Percentiles rank a stretch among this genome's conserved stretches.
Evolutionary conservation across 2,329 filamentous ascomycete species (phyloP).

Genomic region (Sporothrix dimorphospora): DNA sequence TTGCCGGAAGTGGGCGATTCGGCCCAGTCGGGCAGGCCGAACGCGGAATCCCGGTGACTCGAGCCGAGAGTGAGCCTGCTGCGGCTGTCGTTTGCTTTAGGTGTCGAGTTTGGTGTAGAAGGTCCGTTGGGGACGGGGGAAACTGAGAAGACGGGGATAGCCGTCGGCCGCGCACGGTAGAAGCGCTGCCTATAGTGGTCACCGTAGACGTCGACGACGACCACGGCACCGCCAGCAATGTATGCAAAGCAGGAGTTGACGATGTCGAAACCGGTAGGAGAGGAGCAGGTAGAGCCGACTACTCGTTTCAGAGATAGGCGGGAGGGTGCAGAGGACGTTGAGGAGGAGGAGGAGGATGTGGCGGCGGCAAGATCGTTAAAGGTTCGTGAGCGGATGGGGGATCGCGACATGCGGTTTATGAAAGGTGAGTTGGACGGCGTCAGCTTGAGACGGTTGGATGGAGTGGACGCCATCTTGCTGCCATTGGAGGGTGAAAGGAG

Average conservation of each 20-base stretch:
- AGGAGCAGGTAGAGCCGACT: conserved; percentile 85
- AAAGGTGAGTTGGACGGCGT: conserved; percentile 80
- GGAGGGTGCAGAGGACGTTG: conserved; percentile 46
- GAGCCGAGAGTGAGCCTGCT: conserved; percentile 53
- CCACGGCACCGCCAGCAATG: conserved; percentile 90
- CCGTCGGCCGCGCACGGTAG: conserved; percentile 82
- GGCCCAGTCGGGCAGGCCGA: conserved; percentile 53
- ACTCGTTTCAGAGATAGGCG: conserved; percentile 78
- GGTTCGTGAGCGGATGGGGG: conserved; percentile 58
- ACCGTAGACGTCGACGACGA: conserved; percentile 78
- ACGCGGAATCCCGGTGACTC: conserved; percentile 51
- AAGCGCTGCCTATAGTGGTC: conserved; percentile 77
- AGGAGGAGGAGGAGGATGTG: conserved; percentile 11
- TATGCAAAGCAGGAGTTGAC: conserved; percentile 82
- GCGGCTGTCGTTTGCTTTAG: conserved; percentile 66
- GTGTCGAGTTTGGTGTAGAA: conserved; percentile 57
- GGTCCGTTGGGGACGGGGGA: conserved; percentile 54
- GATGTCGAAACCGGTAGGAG: conserved; percentile 83
- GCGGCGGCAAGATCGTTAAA: conserved; percentile 45
- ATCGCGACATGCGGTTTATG: conserved; percentile 63
- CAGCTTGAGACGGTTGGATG: conserved; percentile 64
- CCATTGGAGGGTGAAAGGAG: conserved; percentile 50
- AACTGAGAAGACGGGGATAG: conserved; percentile 66
- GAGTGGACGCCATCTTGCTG: conserved; percentile 61
- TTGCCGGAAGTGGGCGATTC: conserved; percentile 66